phyloP scores from a whole-genome alignment of 768 basidiomycete genomes.

The Austroboletus eburneus region DNA sequence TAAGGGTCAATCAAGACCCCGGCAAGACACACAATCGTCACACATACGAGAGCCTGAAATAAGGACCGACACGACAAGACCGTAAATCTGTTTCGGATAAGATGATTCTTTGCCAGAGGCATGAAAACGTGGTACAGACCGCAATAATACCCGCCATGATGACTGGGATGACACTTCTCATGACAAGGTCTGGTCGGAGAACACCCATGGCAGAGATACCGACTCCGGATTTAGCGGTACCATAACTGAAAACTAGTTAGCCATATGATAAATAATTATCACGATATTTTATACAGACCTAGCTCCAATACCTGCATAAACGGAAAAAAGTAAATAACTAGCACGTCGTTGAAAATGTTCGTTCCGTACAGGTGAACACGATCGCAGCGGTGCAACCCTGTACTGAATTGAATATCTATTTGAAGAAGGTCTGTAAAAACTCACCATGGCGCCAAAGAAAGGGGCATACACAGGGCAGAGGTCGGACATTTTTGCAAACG shows the following conservation, averaged over 20 bases:
- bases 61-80: slow-evolving; percentile 97
- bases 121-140: slow-evolving; percentile 47
- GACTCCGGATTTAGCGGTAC: slow-evolving; percentile 98
- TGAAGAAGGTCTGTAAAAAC: slow-evolving; percentile 21
- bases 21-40: neutral
- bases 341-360: neutral
- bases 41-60: slow-evolving; percentile 82
- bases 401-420: slow-evolving; percentile 7
- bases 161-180: slow-evolving; percentile 96
- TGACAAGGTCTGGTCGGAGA: slow-evolving; percentile 93
- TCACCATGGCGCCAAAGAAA: slow-evolving; percentile 95
- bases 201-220: slow-evolving; percentile 98
- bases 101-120: too few relatives aligned
- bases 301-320: slow-evolving; percentile 70
- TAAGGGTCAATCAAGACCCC: neutral
- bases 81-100: slow-evolving; percentile 95
- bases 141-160: slow-evolving; percentile 99
- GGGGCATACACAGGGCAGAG: slow-evolving; percentile 94
- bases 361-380: slow-evolving; percentile 88
- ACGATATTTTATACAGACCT: slow-evolving; percentile 47
- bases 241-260: slow-evolving; percentile 62
- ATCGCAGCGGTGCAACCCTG: slow-evolving; percentile 97
- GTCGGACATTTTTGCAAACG: slow-evolving; percentile 61
- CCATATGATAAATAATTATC: neutral
- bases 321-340: neutral